Evolutionary conservation across 306 rosid species (phyloP).

Genomic region (Prosopis cineraria): DNA sequence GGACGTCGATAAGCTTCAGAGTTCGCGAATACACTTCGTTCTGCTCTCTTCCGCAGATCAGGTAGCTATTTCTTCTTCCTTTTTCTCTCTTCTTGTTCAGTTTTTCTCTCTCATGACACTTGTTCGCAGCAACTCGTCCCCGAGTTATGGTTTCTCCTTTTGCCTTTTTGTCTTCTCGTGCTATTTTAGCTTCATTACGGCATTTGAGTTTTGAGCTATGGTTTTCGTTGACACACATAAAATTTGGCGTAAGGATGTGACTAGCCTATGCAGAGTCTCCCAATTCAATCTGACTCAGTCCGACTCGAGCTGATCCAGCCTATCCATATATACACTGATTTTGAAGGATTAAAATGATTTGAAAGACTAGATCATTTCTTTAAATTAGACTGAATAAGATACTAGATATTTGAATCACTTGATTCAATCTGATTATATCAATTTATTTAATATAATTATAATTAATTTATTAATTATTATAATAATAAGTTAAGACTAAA

Average conservation of each 20-base stretch:
- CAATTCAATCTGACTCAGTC: too few species aligned
- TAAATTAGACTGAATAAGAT: too few species aligned
- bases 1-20: background rate
- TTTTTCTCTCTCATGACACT: background rate
- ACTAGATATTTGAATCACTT: too few species aligned
- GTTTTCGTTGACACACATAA: background rate
- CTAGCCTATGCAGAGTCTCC: too few species aligned
- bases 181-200: background rate
- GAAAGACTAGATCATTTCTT: too few species aligned
- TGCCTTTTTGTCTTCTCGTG: background rate
- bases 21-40: background rate
- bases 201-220: background rate
- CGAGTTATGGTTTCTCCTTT: background rate
- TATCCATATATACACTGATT: too few species aligned
- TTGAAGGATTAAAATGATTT: too few species aligned
- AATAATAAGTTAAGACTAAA: too few species aligned
- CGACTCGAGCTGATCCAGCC: too few species aligned
- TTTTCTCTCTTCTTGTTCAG: background rate
- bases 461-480: too few species aligned
- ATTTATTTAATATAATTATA: too few species aligned
- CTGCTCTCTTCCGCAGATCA: background rate
- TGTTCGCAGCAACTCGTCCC: background rate
- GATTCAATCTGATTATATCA: too few species aligned
- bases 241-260: background rate
- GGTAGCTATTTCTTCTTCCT: background rate